A percentile compares a stretch with the other conserved stretches of the same genome.
phyloP scores from a whole-genome alignment of 2,329 filamentous ascomycete genomes.

The Exophiala oligosperma region DNA sequence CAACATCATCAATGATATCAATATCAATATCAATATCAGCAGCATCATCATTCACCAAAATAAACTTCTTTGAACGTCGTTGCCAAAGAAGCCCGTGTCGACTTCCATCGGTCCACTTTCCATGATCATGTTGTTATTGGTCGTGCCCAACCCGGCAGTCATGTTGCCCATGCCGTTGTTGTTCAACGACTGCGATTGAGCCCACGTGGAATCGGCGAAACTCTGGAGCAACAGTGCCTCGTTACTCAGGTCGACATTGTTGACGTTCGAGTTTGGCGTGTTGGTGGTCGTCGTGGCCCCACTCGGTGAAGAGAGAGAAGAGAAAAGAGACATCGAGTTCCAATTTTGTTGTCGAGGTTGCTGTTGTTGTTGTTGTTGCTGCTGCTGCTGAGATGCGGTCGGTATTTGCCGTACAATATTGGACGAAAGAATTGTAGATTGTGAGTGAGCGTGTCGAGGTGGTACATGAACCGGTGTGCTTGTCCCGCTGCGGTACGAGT shows the following conservation, averaged over 20 bases:
- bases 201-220: constrained; percentile 23
- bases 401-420: no score
- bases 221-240: constrained; percentile 21
- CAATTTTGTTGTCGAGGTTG: constrained; percentile 14
- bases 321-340: constrained; percentile 16
- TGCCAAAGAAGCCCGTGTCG: constrained; percentile 22
- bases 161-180: constrained; percentile 5
- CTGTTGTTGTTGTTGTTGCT: background rate
- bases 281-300: constrained; percentile 3
- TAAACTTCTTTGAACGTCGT: constrained; percentile 22
- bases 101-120: constrained; percentile 20
- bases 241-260: constrained; percentile 9
- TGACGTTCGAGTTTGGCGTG: constrained; percentile 7
- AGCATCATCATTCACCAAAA: constrained; percentile 17
- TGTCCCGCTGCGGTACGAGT: constrained; percentile 20
- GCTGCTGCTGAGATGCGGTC: no score
- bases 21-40: no score
- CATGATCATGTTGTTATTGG: constrained; percentile 1
- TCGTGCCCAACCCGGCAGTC: constrained; percentile 2
- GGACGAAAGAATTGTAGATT: background rate
- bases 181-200: constrained; percentile 15
- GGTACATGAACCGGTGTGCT: constrained; percentile 16
- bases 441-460: constrained; percentile 9
- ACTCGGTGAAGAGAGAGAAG: constrained; percentile 6
- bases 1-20: background rate